Conservation (phyloP, 805 yeast genomes). For the Ogataea pini region DNA sequence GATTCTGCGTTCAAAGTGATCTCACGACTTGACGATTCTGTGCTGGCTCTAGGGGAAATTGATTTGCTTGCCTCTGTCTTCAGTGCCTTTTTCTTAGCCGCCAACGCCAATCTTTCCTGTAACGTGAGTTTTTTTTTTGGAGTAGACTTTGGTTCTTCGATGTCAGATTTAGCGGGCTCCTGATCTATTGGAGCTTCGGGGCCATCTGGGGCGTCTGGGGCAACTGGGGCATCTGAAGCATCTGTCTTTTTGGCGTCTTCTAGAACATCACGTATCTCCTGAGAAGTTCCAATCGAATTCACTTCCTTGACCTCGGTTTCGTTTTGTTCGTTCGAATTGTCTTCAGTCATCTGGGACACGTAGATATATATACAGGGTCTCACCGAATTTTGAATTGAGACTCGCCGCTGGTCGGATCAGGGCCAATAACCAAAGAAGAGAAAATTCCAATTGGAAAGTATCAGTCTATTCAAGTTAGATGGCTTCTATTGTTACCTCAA, state of each 20-base stretch:
- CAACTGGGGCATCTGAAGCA: no score
- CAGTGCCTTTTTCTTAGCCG: constrained; percentile 52
- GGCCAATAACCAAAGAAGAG: neutral
- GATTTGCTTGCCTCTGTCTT: constrained; percentile 8
- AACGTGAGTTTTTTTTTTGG: constrained; percentile 66
- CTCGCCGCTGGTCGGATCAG: neutral
- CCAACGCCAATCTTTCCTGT: constrained; percentile 82
- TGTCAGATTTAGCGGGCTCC: constrained; percentile 4
- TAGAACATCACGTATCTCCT: neutral
- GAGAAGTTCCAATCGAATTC: no score
- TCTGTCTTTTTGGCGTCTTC: no score
- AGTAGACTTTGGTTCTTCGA: constrained; percentile 8
- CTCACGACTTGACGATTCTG: constrained; percentile 9
- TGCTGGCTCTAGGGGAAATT: constrained; percentile 8
- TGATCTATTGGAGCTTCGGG: neutral
- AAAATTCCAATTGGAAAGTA: neutral
- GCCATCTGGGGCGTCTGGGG: no score
- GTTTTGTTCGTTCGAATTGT: neutral
- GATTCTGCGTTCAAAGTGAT: neutral
- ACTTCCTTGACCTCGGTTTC: neutral
- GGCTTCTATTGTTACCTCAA: no score
- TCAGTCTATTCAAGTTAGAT: no score
- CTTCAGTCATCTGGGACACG: constrained; percentile 9
- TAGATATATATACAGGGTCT: constrained; percentile 1
- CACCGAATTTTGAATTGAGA: neutral